A percentile compares a stretch with the other conserved stretches of the same genome.
Evolutionary conservation across 2,329 filamentous ascomycete genomes (phyloP).

Genomic region (Colletotrichum sp.): DNA sequence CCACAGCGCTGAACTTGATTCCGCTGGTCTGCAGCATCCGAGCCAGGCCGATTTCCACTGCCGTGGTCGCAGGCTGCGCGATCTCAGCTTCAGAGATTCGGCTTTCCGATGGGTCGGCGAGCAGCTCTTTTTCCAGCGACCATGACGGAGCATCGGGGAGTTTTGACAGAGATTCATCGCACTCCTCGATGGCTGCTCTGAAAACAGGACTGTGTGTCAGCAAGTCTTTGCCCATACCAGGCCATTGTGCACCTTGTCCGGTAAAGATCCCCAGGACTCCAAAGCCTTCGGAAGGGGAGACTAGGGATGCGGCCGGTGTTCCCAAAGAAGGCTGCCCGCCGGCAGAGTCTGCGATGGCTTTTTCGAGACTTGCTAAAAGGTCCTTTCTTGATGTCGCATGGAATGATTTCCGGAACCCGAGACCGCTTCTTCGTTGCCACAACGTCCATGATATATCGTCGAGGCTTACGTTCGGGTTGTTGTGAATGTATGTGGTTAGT

Average conservation of each 20-base stretch:
- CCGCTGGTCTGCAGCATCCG: constrained; percentile 37
- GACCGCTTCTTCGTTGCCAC: neutral
- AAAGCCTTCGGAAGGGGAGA: neutral
- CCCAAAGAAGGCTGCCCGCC: neutral
- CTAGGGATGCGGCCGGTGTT: neutral
- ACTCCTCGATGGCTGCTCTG: neutral
- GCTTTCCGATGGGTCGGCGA: constrained; percentile 8
- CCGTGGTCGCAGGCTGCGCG: constrained; percentile 37
- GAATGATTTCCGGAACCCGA: neutral
- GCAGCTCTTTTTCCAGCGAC: constrained; percentile 26
- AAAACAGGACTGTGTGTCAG: constrained; percentile 42
- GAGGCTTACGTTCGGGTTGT: neutral
- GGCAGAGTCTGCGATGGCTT: neutral
- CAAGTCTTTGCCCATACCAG: constrained; percentile 27
- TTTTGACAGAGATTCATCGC: constrained; percentile 20
- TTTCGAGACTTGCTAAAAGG: neutral
- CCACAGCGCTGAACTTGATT: constrained; percentile 35
- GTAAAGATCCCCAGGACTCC: constrained; percentile 26
- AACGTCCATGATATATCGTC: neutral
- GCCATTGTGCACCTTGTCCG: constrained; percentile 31
- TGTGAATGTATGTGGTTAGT: neutral
- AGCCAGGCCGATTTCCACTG: constrained; percentile 44
- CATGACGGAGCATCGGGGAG: constrained; percentile 8
- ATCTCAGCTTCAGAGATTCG: constrained; percentile 25
- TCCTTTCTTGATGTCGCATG: neutral